phyloP scores from a whole-genome alignment of 495 filamentous ascomycete species.

The Terfezia claveryi region DNA sequence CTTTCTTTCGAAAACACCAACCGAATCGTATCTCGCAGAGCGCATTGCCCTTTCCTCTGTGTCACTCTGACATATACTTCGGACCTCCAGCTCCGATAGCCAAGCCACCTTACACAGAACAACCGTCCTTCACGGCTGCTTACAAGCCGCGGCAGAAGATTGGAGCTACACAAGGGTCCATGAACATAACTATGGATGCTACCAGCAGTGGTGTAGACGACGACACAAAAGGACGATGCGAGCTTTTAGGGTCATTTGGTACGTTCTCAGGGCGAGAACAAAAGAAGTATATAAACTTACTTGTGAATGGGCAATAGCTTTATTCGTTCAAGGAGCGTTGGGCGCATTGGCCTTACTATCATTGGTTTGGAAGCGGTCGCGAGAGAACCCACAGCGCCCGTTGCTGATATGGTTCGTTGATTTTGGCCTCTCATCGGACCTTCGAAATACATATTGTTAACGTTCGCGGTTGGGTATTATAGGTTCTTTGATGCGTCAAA shows the following conservation, averaged over 20 bases:
- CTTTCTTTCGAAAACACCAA: too few relatives aligned
- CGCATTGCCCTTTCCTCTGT: too few relatives aligned
- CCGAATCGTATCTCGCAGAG: too few relatives aligned
- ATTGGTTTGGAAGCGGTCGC: constrained; percentile 80
- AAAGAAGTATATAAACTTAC: too few relatives aligned
- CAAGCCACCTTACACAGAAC: too few relatives aligned
- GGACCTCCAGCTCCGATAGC: too few relatives aligned
- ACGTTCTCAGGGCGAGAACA: neutral
- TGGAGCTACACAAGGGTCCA: neutral
- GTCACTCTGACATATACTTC: too few relatives aligned
- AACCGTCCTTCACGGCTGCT: too few relatives aligned
- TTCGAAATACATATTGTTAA: neutral
- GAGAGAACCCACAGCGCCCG: constrained; percentile 76
- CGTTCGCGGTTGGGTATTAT: neutral
- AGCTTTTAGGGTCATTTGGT: constrained; percentile 18
- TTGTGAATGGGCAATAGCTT: constrained; percentile 25
- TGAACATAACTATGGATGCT: neutral
- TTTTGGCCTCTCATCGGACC: neutral
- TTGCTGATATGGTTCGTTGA: constrained; percentile 58
- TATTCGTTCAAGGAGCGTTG: constrained; percentile 74
- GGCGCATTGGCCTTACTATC: constrained; percentile 62
- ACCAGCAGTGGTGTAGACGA: constrained; percentile 7
- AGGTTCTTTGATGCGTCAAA: constrained; percentile 81
- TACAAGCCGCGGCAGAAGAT: too few relatives aligned
- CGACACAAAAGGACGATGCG: constrained; percentile 13